A percentile compares a stretch with the other conserved stretches of the same genome.
phyloP scores from a whole-genome alignment of 768 basidiomycete genomes.

The Amanita jacksonii region DNA sequence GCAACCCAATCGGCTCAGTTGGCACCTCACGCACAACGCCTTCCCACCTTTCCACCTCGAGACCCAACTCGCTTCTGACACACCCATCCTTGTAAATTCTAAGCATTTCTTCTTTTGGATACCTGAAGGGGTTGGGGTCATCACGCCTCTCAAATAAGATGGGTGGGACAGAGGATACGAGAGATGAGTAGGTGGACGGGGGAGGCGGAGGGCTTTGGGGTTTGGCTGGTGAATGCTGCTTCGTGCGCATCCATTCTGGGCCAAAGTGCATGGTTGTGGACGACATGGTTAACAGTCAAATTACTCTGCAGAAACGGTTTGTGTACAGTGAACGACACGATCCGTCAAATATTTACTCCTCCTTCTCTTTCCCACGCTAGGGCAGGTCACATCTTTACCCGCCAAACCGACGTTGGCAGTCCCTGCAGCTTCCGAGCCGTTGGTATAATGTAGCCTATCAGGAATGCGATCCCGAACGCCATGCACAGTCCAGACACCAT shows the following conservation, averaged over 20 bases:
- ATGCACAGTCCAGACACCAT: constrained; percentile 75
- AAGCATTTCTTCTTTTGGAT: constrained; percentile 79
- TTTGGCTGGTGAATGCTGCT: constrained; percentile 48
- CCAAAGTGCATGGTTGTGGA: constrained; percentile 81
- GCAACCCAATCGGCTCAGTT: constrained; percentile 62
- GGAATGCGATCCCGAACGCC: constrained; percentile 58
- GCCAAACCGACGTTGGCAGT: constrained; percentile 63
- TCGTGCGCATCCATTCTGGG: constrained; percentile 88
- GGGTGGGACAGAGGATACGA: constrained; percentile 48
- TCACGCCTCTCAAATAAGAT: constrained; percentile 47
- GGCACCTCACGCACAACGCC: constrained; percentile 76
- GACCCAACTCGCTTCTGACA: constrained; percentile 61
- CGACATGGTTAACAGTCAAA: constrained; percentile 25
- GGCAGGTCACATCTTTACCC: constrained; percentile 46
- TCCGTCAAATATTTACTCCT: constrained; percentile 4
- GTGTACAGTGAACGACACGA: constrained; percentile 1
- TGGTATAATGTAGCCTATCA: constrained; percentile 73
- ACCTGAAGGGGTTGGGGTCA: constrained; percentile 71
- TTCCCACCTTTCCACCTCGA: constrained; percentile 86
- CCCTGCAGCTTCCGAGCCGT: constrained; percentile 80
- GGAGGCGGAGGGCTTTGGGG: constrained; percentile 51
- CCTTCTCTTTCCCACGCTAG: constrained; percentile 25
- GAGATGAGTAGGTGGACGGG: constrained; percentile 65
- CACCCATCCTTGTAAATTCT: constrained; percentile 76
- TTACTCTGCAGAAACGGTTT: constrained; percentile 4